Percentiles rank a stretch among this genome's conserved stretches.
These are phyloP conservation scores for Boletus rubroflammeus DNA, from an alignment of 768 basidiomycete genomes.

Conservation along the genomic window DNA sequence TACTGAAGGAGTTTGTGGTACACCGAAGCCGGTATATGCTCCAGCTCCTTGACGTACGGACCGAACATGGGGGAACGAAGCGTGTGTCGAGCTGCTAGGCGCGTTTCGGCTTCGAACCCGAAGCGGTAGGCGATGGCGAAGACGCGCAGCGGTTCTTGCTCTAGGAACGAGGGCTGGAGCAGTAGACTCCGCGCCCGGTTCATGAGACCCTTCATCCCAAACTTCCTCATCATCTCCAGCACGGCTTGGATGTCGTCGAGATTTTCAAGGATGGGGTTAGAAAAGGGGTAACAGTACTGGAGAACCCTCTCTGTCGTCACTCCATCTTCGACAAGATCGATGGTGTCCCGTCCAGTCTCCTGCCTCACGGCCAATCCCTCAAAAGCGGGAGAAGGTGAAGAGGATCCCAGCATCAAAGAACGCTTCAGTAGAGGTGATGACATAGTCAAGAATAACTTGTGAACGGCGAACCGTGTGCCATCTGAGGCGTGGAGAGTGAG, in stretches of 20 bases:
- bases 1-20: slow-evolving; percentile 37
- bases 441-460: slow-evolving; percentile 39
- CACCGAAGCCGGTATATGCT: slow-evolving; percentile 35
- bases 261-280: slow-evolving; percentile 29
- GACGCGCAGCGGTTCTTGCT: slow-evolving; percentile 33
- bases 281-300: slow-evolving; percentile 37
- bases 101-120: slow-evolving; percentile 31
- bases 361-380: slow-evolving; percentile 22
- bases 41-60: slow-evolving; percentile 35
- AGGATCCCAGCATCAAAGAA: slow-evolving; percentile 20
- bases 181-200: slow-evolving; percentile 29
- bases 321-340: slow-evolving; percentile 33
- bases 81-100: slow-evolving; percentile 35
- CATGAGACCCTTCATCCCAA: slow-evolving; percentile 35
- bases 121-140: slow-evolving; percentile 41
- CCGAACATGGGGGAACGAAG: slow-evolving; percentile 35
- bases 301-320: slow-evolving; percentile 32
- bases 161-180: slow-evolving; percentile 22
- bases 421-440: slow-evolving; percentile 42
- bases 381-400: slow-evolving; percentile 29
- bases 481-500: slow-evolving; percentile 42
- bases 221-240: slow-evolving; percentile 37
- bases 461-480: slow-evolving; percentile 41
- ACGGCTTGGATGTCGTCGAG: slow-evolving; percentile 36
- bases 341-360: slow-evolving; percentile 25